Conservation (phyloP, 1,284 basidiomycete genomes). For the Blastosporella zonata region DNA sequence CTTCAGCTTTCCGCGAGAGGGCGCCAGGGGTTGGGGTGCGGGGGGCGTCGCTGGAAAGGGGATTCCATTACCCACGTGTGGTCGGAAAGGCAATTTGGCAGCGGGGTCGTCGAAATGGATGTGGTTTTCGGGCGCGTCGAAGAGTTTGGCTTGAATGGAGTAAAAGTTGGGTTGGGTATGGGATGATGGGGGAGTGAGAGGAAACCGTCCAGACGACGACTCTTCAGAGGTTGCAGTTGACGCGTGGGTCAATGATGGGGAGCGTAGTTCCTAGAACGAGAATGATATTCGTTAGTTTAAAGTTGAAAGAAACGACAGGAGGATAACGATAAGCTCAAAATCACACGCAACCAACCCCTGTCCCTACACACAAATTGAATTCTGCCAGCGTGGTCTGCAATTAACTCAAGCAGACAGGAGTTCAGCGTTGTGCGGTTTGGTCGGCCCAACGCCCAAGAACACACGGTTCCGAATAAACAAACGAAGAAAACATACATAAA, state of each 20-base stretch:
- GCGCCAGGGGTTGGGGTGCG: constrained; percentile 26
- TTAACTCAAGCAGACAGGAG: not conserved
- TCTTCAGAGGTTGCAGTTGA: constrained; percentile 32
- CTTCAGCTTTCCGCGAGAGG: constrained; percentile 36
- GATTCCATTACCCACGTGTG: not conserved
- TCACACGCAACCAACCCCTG: not conserved
- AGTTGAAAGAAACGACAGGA: not conserved
- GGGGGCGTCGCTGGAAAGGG: constrained; percentile 22
- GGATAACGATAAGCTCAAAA: not conserved
- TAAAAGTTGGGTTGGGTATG: constrained; percentile 10
- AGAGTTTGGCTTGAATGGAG: constrained; percentile 5
- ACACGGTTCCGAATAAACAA: not conserved
- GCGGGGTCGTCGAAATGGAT: constrained; percentile 5
- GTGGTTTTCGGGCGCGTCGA: constrained; percentile 4
- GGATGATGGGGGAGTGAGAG: constrained; percentile 14
- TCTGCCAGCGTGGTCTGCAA: not conserved
- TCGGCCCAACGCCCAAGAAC: not conserved
- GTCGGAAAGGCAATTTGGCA: constrained; percentile 1
- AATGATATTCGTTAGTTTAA: not conserved
- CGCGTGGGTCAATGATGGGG: constrained; percentile 30
- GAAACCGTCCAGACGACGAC: constrained; percentile 22
- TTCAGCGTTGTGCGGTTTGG: not conserved
- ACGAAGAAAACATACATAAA: constrained; percentile 7
- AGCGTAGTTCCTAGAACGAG: constrained; percentile 16
- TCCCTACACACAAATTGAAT: not conserved